These are phyloP conservation scores for Vitellaria paradoxa DNA, from an alignment of 179 eudicot species.

Conservation along the genomic window DNA sequence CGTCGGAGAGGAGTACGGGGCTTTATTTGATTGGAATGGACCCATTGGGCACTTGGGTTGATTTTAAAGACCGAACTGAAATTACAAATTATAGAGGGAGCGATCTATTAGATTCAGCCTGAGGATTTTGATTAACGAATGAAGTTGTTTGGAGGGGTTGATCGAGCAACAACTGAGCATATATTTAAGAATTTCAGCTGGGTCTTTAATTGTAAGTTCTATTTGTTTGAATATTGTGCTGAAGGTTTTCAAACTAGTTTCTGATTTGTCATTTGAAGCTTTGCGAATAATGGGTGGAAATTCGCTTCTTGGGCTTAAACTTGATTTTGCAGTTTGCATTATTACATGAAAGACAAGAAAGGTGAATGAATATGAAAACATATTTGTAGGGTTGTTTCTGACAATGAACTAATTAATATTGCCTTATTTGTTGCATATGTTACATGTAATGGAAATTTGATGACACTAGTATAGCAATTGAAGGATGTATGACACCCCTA, in stretches of 20 bases:
- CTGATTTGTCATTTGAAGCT: background rate
- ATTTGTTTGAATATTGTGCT: background rate
- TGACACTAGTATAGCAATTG: background rate
- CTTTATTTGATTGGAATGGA: slow-evolving; percentile 9
- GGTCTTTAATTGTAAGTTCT: background rate
- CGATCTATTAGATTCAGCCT: slow-evolving; percentile 12
- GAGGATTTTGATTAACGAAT: background rate
- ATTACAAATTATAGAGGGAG: slow-evolving; percentile 24
- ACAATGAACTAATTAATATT: background rate
- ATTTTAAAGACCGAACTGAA: slow-evolving; percentile 8
- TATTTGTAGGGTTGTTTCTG: background rate
- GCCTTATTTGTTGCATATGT: background rate
- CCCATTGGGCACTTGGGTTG: slow-evolving; percentile 16
- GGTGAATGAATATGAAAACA: background rate
- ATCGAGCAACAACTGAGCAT: background rate
- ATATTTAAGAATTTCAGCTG: background rate
- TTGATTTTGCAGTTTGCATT: background rate
- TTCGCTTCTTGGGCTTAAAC: background rate
- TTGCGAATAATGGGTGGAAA: background rate
- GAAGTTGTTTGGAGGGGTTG: background rate
- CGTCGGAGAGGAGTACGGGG: slow-evolving; percentile 17
- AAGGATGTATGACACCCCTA: too few species aligned
- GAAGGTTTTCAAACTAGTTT: background rate
- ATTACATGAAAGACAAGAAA: background rate
- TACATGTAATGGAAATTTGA: slow-evolving; percentile 3